Evolutionary conservation across 164 flowering plant genomes (phyloP), one percentile per base, ranked within the genome.

Genomic region (Piper longum): DNA sequence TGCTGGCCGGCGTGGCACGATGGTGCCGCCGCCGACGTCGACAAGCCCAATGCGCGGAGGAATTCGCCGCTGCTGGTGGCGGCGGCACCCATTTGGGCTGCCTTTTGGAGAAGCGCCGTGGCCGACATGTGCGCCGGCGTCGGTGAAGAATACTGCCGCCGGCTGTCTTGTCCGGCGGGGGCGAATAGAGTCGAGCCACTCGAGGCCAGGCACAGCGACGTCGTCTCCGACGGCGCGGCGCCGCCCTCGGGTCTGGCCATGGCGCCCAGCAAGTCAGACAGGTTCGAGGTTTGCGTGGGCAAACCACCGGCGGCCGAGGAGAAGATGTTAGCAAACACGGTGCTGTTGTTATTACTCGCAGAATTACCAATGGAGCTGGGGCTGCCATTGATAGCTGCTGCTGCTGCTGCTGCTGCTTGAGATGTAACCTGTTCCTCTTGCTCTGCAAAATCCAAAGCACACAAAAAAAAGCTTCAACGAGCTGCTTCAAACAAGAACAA

Each of bases 71-170:
- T 76, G 0, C 87, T 80, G 14, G 89, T 79, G 14, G 89, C 73
- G 0, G 82, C 71, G 5, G 85, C 80, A 0, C 89, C 85, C 80
- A 86, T 84, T 66, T 86, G 82, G 3, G 92, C 87, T 5, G 92
- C 92, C 52, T 86, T 86, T 26, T 82, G 92, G 5, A 86, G 85
- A 67, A 86, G 71, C 16, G 92, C 92, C 0, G 92, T 86, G 14
- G 92, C 92, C 0, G 92, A 84, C 82, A 86, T 75, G 41, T 82
- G 81, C 0, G 91, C 75, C 7, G 74, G 82, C 4, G 75, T 70
- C 0, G 81, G 70, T 0, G 75, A 63, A 1, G 80, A 62, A 43
- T 69, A 80, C 45, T 64, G 81, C 59, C 56, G 66, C 9, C 62
- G 73, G 51, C 14, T 48, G 14, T 73, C 70, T 18, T 57, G 56